A percentile compares a stretch with the other conserved stretches of the same genome.
Conservation (phyloP, 106 monocot species). For the Cymbidium sinense region DNA sequence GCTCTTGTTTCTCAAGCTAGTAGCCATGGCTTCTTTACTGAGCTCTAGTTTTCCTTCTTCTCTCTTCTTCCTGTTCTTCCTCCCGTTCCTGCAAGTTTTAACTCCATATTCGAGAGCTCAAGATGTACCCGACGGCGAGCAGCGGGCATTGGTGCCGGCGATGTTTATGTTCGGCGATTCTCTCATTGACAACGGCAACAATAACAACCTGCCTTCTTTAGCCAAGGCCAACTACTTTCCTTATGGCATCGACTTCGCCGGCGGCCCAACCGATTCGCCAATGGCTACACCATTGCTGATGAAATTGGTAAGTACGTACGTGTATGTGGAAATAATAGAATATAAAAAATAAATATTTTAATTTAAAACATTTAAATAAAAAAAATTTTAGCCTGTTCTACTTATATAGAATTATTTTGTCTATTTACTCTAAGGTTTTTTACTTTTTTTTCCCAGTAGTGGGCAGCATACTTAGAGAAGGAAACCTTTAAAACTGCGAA, state of each 20-base stretch:
- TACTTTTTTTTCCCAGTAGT: too few relatives aligned
- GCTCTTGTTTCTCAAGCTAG: background rate
- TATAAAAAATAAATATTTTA: too few relatives aligned
- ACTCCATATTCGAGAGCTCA: background rate
- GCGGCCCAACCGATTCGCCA: conserved; percentile 89
- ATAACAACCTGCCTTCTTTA: conserved; percentile 74
- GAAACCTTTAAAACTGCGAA: too few relatives aligned
- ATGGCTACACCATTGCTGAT: conserved; percentile 92
- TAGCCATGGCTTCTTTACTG: background rate
- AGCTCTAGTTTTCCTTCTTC: background rate
- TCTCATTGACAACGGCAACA: conserved; percentile 86
- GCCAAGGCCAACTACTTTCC: conserved; percentile 96
- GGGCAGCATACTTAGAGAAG: too few relatives aligned
- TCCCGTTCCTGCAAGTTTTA: background rate
- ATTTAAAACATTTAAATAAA: too few relatives aligned
- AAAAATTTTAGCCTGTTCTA: too few relatives aligned
- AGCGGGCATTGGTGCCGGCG: conserved; percentile 57
- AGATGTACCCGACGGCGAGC: background rate
- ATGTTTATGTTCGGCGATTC: conserved; percentile 97
- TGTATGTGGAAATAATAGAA: background rate
- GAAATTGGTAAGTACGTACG: conserved; percentile 39
- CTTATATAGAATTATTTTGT: too few relatives aligned
- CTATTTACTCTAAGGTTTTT: too few relatives aligned
- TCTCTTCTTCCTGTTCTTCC: background rate
- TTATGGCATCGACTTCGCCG: conserved; percentile 91